Evolutionary conservation across 208 protist species (phyloP), one percentile per base, ranked within the genome.

Genomic region (Novymonas esmeraldas): DNA sequence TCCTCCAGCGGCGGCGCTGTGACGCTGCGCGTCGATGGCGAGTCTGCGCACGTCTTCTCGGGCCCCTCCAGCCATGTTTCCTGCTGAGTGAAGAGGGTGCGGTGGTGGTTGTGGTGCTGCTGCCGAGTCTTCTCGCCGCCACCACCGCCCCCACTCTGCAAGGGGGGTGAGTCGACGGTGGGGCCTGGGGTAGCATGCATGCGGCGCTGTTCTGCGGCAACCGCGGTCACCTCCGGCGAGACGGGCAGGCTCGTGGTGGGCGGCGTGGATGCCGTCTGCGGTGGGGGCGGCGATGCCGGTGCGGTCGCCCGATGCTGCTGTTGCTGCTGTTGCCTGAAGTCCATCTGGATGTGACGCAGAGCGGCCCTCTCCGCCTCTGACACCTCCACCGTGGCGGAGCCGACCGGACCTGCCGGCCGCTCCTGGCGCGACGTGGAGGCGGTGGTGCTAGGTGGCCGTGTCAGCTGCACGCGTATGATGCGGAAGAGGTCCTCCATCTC

Each of bases 361-460:
- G 79, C 57, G 22, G 78, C 71, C 6, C 85, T 76, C 49, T 91
- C 81, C 3, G 73, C 73, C 36, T 81, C 67, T n/a, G 73, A 83
- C 29, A 91, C 77, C 14, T 78, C 81, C 13, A 91, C 85, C 34
- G 68, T 64, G 11, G 78, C 54, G 14, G 73, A 3, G 0, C 18
- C 26, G 2, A 58, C 14, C 33, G 29, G 29, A 0, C 16, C 28
- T 9, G 2, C 16, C 16, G 24, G 39, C 26, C 31, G 4, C 48
- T 48, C 46, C 34, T 24, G 31, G 26, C 24, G 29, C 48, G 39
- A 34, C 31, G 1, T 28, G 20, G 26, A 26, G 18, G 52, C 24
- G 29, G 14, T 28, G 39, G 52, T 33, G 18, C 41, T 51, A 3
- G 44, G 26, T 6, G 14, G 55, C 42, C 70, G 63, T 6, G 62